Evolutionary conservation across 306 rosid genomes (phyloP).

Genomic region (Casuarina cunninghamiana): DNA sequence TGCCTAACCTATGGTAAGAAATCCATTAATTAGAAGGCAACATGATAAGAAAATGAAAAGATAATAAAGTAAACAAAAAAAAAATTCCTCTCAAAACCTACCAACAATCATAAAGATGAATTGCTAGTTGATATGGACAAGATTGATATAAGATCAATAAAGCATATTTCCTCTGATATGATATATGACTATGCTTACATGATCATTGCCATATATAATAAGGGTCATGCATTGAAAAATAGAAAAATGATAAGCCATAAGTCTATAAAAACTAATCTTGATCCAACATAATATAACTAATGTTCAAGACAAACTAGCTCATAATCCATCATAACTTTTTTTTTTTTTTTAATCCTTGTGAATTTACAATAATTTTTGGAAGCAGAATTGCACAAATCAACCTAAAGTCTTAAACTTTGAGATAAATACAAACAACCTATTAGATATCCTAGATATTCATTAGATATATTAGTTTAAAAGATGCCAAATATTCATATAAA

Average conservation of each 20-base stretch:
- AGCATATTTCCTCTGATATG: conserved; percentile 57
- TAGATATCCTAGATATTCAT: background rate
- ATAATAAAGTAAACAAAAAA: background rate
- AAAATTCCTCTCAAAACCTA: conserved; percentile 36
- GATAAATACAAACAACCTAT: background rate
- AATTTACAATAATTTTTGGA: background rate
- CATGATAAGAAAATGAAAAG: background rate
- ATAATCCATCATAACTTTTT: background rate
- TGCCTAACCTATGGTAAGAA: conserved; percentile 68
- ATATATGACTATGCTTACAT: conserved; percentile 76
- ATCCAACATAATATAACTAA: background rate
- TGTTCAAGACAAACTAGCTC: background rate
- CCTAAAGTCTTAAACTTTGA: background rate
- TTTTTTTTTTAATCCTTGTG: background rate
- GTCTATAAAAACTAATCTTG: background rate
- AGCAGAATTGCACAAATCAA: background rate
- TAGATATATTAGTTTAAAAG: background rate
- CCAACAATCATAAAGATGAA: conserved; percentile 96
- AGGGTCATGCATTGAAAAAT: background rate
- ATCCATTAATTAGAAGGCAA: background rate
- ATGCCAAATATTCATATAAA: background rate
- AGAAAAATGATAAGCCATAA: conserved; percentile 6
- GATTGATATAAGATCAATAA: conserved; percentile 67
- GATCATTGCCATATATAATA: conserved; percentile 2
- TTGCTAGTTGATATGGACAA: conserved; percentile 82